A percentile compares a stretch with the other conserved stretches of the same genome.
Evolutionary conservation across 2,329 filamentous ascomycete species (phyloP).

Genomic region (Hortaea werneckii): DNA sequence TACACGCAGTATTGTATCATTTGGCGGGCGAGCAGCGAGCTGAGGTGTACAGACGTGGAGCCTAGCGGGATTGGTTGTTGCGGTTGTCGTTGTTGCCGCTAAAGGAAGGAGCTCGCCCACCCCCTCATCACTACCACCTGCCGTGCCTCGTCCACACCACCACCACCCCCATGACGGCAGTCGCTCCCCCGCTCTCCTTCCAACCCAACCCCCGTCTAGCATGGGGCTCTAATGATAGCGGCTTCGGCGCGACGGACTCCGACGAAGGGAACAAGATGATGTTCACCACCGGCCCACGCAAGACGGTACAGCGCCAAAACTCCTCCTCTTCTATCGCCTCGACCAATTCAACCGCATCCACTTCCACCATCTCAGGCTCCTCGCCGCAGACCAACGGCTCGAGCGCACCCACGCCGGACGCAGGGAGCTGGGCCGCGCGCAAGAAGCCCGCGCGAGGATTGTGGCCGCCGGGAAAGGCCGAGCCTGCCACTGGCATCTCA

Average conservation of each 20-base stretch:
- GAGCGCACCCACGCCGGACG: slow-evolving; percentile 29
- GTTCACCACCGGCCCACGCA: slow-evolving; percentile 57
- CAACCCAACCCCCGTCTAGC: slow-evolving; percentile 40
- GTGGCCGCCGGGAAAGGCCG: slow-evolving; percentile 57
- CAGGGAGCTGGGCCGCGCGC: slow-evolving; percentile 33
- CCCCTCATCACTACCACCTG: too few relatives aligned
- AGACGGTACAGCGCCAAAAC: slow-evolving; percentile 75
- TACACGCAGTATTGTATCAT: too few relatives aligned
- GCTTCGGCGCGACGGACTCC: slow-evolving; percentile 61
- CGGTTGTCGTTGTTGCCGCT: too few relatives aligned
- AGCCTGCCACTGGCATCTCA: slow-evolving; percentile 53
- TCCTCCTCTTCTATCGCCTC: slow-evolving; percentile 76
- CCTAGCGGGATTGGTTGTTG: too few relatives aligned
- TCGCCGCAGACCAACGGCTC: slow-evolving; percentile 45
- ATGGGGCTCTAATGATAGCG: slow-evolving; percentile 53
- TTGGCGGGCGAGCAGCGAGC: too few relatives aligned
- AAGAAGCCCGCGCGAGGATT: slow-evolving; percentile 46
- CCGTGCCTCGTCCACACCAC: too few relatives aligned
- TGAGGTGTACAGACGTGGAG: too few relatives aligned
- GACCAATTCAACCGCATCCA: slow-evolving; percentile 50
- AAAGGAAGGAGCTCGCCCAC: too few relatives aligned
- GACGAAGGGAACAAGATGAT: slow-evolving; percentile 75
- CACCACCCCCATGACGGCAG: slow-evolving; percentile 48
- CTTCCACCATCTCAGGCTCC: slow-evolving; percentile 49
- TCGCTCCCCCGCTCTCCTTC: slow-evolving; percentile 53